Evolutionary conservation across 345 rosid genomes (phyloP), one percentile per base, ranked within the genome.

Genomic region (Eucalyptus rudis): DNA sequence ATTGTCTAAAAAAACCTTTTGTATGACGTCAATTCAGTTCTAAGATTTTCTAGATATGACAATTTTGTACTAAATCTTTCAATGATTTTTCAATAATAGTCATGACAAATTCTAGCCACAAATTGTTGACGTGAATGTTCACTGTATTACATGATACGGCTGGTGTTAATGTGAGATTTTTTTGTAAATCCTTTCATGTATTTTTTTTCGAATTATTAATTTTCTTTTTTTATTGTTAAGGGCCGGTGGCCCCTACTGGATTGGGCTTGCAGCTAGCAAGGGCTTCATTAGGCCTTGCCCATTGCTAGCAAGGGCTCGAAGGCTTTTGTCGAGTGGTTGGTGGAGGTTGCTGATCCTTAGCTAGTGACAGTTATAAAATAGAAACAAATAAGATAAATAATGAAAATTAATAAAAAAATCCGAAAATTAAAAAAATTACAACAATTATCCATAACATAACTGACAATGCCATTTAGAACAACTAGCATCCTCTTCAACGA

Each of bases 401-500:
- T n/a, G 19, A 64, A 64, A 64, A 64, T 14, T 64, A 64, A 7
- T 4, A 64, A n/a, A 64, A 64, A 64, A 7, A 7, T 64, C 1
- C 4, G 15, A 17, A 71, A 19, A 33, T 5, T 33, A 31, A 66
- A 66, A 66, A 66, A 31, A 8, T 9, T 36, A 10, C 4, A 8
- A 33, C 0, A 71, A 8, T 71, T 2, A 3, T 19, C 44, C 7
- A 71, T 5, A 40, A 19, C 12, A 17, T 11, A 22, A 2, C 0
- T 2, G 7, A 9, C 1, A 16, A 0, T 33, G 13, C 0, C 25
- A 17, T 0, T 5, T 33, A 33, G 4, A 1, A 71, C 1, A 12
- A 0, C 13, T 1, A 0, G 6, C 27, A 9, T 71, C 2, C 2
- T 5, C 40, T 20, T 19, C 2, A 10, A 0, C 1, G 1, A 0